phyloP scores from a whole-genome alignment of 257 asterid genomes.

The Solanum rostratum region DNA sequence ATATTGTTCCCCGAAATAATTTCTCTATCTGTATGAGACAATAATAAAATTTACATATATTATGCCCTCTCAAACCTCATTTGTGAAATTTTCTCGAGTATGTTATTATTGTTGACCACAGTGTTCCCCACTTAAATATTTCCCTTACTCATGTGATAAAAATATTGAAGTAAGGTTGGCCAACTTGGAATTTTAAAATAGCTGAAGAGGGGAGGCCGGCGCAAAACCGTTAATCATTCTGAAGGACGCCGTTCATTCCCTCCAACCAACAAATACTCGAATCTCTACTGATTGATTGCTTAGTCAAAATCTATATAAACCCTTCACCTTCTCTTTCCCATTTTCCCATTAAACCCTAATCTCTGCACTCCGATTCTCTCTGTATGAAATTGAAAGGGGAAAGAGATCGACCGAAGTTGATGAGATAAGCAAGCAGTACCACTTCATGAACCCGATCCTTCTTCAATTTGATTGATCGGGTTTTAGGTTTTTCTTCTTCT shows the following conservation, averaged over 20 bases:
- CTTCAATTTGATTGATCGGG: background rate
- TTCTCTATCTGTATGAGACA: no score
- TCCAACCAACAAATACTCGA: background rate
- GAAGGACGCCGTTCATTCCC: background rate
- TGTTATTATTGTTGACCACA: no score
- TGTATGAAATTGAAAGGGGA: background rate
- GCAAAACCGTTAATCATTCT: conserved; percentile 1
- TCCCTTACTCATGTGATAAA: no score
- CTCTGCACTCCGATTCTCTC: background rate
- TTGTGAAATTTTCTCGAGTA: no score
- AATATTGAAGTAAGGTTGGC: no score
- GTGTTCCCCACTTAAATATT: no score
- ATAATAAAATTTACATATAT: no score
- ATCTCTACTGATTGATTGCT: background rate
- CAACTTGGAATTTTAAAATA: background rate
- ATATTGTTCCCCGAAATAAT: no score
- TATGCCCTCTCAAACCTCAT: no score
- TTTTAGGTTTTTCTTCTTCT: background rate
- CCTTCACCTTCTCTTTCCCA: background rate
- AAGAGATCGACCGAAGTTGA: background rate
- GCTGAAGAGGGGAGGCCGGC: background rate
- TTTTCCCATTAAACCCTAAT: background rate
- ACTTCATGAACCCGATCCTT: background rate
- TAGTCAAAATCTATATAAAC: background rate
- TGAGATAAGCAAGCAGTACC: background rate